Percentiles rank a stretch among this genome's conserved stretches.
Evolutionary conservation across 2,329 filamentous ascomycete species (phyloP).

Genomic region (Ophiostoma triangulosporum): DNA sequence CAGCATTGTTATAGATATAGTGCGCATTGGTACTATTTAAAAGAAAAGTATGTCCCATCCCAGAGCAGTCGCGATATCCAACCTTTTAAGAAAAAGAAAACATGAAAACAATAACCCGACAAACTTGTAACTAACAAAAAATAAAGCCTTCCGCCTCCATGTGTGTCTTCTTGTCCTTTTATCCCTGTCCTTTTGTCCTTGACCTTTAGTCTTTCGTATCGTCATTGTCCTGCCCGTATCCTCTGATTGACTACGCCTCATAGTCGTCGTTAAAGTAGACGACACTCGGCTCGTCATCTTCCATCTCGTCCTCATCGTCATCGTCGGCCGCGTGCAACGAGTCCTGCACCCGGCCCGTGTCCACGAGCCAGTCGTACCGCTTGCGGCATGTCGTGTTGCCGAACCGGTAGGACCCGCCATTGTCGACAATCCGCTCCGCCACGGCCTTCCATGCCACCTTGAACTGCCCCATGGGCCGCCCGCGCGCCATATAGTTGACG

Average conservation of each 20-base stretch:
- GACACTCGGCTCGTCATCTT: not conserved
- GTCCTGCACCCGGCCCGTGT: not conserved
- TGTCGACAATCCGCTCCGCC: slow-evolving; percentile 34
- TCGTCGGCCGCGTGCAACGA: not conserved
- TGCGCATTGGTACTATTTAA: too few relatives aligned
- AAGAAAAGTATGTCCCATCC: too few relatives aligned
- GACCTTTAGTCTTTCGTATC: not conserved
- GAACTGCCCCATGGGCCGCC: slow-evolving; percentile 18
- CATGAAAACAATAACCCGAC: too few relatives aligned
- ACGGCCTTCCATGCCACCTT: slow-evolving; percentile 45
- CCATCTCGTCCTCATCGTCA: not conserved
- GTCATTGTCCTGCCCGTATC: not conserved
- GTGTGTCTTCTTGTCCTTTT: too few relatives aligned
- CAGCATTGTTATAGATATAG: not conserved
- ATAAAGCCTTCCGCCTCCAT: too few relatives aligned
- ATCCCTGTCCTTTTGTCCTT: too few relatives aligned
- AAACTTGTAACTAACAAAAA: too few relatives aligned
- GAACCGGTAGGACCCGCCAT: slow-evolving; percentile 45
- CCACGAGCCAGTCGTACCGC: slow-evolving; percentile 37
- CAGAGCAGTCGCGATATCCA: too few relatives aligned
- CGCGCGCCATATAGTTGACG: slow-evolving; percentile 23
- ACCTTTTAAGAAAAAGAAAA: too few relatives aligned
- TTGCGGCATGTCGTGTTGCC: slow-evolving; percentile 45
- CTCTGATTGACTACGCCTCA: not conserved
- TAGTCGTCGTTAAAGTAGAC: not conserved